phyloP scores from a whole-genome alignment of 2,329 filamentous ascomycete species.

The Podosphaera leucotricha region DNA sequence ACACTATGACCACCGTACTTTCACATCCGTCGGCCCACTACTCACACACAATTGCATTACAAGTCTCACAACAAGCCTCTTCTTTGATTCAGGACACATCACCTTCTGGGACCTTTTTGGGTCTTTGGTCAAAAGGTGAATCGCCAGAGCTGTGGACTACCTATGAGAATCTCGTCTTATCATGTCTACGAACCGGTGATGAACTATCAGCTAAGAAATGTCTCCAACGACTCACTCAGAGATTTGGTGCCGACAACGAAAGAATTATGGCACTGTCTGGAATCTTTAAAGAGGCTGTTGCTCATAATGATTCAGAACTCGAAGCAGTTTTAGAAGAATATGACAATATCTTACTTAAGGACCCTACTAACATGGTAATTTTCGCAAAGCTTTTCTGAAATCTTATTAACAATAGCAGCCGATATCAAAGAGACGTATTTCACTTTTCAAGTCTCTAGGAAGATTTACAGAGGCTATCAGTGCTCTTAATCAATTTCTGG shows the following conservation, averaged over 20 bases:
- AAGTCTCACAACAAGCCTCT: conserved; percentile 37
- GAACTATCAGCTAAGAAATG: conserved; percentile 53
- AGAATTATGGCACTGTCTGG: conserved; percentile 65
- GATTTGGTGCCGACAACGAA: conserved; percentile 71
- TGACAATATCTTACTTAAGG: conserved; percentile 46
- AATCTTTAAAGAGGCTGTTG: conserved; percentile 63
- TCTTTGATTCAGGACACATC: conserved; percentile 28
- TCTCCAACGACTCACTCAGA: conserved; percentile 48
- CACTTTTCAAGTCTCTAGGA: conserved; percentile 53
- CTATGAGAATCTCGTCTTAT: conserved; percentile 69
- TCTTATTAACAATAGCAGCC: conserved; percentile 29
- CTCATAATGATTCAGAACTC: conserved; percentile 39
- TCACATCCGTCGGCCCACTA: conserved; percentile 33
- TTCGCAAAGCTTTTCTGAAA: conserved; percentile 1
- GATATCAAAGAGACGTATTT: conserved; percentile 63
- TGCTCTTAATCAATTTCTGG: conserved; percentile 50
- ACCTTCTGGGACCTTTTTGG: conserved; percentile 29
- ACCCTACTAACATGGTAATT: conserved; percentile 59
- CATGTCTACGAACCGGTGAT: conserved; percentile 67
- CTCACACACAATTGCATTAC: conserved; percentile 29
- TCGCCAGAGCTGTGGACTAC: conserved; percentile 60
- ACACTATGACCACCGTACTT: conserved; percentile 27
- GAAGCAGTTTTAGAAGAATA: conserved; percentile 54
- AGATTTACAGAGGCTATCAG: conserved; percentile 48
- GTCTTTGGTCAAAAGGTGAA: conserved; percentile 35